Evolutionary conservation across 495 filamentous ascomycete species (phyloP), one percentile per base, ranked within the genome.

Genomic region (Tuber umbilicatum): DNA sequence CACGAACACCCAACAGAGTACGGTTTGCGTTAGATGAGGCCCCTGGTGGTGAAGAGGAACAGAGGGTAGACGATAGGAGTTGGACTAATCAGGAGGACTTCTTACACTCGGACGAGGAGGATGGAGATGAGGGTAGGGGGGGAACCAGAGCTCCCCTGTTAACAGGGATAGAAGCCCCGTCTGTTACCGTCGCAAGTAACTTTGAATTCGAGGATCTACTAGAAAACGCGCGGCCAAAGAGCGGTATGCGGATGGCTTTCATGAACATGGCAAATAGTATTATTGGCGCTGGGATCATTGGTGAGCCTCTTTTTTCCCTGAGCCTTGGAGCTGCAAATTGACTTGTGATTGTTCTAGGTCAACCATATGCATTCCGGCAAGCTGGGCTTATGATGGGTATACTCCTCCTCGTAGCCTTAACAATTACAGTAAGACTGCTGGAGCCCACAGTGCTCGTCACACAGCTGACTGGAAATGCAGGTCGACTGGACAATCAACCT

Each of bases 221-320:
- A 21, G 83, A 83, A 79, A 82, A 74, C 60, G 47, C 80, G 17
- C 84, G 91, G 72, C 90, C 91, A 38, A 88, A 89, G 78, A 91
- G 88, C 80, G 88, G 89, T 38, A 86, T 91, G 86, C 85, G 84
- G 72, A 90, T 88, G 84, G 88, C 89, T 9, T 98, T 99, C 77
- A 97, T 97, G 93, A 99, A 99, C 84, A 99, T 99, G 95, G 94
- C 94, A 68, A 99, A 99, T 83, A 93, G 90, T 77, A 99, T 99
- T 79, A 98, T 99, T 83, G 95, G 95, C 17, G 95, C 95, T 5
- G 95, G 95, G 1, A 99, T 99, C 79, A 98, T 99, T 82, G 95
- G 87, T 78, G 77, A 47, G 74, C 55, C 69, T 76, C 21, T 41
- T 43, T 41, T 21, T 31, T 19, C 23, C 31, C 35, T 5, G 45